These are phyloP conservation scores for Diaporthe humulicola DNA, from an alignment of 2,329 filamentous ascomycete genomes.

Conservation along the genomic window DNA sequence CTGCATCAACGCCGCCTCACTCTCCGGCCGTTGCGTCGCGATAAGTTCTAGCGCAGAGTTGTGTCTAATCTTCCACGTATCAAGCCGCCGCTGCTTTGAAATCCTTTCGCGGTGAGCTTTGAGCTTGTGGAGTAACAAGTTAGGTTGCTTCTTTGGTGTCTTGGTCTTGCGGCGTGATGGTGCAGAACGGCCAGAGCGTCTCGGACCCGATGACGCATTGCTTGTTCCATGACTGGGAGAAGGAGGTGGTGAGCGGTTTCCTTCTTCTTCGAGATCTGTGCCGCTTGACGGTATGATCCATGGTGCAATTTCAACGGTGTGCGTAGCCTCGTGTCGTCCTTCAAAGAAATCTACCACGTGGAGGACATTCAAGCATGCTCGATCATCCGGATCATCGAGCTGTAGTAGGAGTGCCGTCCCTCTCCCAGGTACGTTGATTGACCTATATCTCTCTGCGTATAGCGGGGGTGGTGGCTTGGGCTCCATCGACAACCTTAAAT, in stretches of 20 bases:
- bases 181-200: not conserved
- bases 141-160: not conserved
- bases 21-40: not conserved
- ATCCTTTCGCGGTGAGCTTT: constrained; percentile 3
- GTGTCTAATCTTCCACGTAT: not conserved
- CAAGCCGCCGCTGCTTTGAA: constrained; percentile 15
- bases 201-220: not conserved
- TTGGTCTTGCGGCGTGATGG: not conserved
- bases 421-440: not conserved
- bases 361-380: not conserved
- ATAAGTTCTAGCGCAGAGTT: constrained; percentile 16
- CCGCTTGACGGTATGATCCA: not conserved
- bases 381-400: not conserved
- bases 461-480: not conserved
- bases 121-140: not conserved
- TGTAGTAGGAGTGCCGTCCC: constrained; percentile 13
- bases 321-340: not conserved
- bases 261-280: not conserved
- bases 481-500: not conserved
- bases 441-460: constrained; percentile 14
- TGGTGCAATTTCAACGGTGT: not conserved
- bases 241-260: not conserved
- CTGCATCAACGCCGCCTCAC: not conserved
- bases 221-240: not conserved
- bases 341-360: not conserved